Evolutionary conservation across 2,329 filamentous ascomycete species (phyloP).

Genomic region (Rhinocladiella mackenziei): DNA sequence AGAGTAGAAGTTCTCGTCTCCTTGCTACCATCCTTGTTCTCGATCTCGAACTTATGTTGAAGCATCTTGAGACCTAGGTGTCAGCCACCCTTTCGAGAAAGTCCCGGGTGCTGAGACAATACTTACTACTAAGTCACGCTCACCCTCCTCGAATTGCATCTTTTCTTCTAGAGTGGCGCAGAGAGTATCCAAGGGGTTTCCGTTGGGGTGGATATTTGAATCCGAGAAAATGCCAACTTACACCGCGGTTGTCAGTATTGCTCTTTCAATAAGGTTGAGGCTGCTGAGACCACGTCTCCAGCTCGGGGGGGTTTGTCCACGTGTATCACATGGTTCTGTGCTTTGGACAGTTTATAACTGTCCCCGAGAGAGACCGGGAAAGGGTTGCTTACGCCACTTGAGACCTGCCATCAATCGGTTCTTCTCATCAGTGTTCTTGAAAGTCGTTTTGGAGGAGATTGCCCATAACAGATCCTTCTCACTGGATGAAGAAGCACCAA

Average conservation of each 20-base stretch:
- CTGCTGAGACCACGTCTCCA: not conserved
- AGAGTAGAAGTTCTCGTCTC: constrained; percentile 79
- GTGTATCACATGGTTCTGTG: not conserved
- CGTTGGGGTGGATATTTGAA: constrained; percentile 64
- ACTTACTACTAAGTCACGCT: constrained; percentile 69
- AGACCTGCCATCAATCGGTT: constrained; percentile 67
- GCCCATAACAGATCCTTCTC: constrained; percentile 68
- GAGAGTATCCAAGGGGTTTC: constrained; percentile 83
- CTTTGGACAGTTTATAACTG: not conserved
- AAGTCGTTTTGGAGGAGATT: constrained; percentile 71
- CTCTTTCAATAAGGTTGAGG: not conserved
- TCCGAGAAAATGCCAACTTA: constrained; percentile 60
- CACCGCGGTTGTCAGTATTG: constrained; percentile 1
- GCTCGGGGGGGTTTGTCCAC: too few species aligned
- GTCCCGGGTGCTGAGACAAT: not conserved
- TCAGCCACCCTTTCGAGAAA: not conserved
- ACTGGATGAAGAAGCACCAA: constrained; percentile 63
- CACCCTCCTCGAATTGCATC: constrained; percentile 78
- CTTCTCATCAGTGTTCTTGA: constrained; percentile 65
- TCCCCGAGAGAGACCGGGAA: not conserved
- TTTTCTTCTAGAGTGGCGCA: constrained; percentile 85
- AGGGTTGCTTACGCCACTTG: constrained; percentile 55
- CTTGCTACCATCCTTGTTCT: constrained; percentile 71
- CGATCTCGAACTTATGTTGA: constrained; percentile 67
- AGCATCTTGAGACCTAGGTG: constrained; percentile 42